Evolutionary conservation across 1,284 basidiomycete species (phyloP).

Genomic region (Dichomitus squalens): DNA sequence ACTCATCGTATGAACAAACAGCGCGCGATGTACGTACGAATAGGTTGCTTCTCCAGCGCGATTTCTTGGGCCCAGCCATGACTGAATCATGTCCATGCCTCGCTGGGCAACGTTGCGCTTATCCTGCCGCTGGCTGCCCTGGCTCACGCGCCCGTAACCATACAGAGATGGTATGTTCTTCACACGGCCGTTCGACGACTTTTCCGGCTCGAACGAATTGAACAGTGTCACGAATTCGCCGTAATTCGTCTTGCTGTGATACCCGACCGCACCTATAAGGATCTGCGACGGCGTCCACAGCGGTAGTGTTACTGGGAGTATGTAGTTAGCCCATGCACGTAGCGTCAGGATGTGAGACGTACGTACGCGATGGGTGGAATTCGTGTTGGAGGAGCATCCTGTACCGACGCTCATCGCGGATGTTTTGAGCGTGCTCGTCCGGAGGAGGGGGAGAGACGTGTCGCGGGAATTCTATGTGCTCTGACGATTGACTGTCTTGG

Average conservation of each 20-base stretch:
- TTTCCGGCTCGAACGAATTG: conserved; percentile 58
- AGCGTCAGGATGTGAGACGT: not conserved
- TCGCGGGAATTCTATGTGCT: conserved; percentile 12
- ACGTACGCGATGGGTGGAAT: conserved; percentile 70
- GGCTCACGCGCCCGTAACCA: conserved; percentile 56
- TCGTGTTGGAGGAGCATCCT: conserved; percentile 60
- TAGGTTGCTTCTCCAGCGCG: conserved; percentile 33
- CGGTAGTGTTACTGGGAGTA: conserved; percentile 59
- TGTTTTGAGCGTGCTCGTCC: conserved; percentile 46
- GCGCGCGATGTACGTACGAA: conserved; percentile 30
- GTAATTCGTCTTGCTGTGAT: conserved; percentile 62
- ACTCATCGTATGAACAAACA: conserved; percentile 13
- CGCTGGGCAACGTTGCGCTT: conserved; percentile 56
- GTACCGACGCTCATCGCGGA: conserved; percentile 63
- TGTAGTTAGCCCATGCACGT: not conserved
- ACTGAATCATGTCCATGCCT: conserved; percentile 58
- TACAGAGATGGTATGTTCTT: conserved; percentile 49
- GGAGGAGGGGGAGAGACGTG: conserved; percentile 33
- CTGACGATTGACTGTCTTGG: conserved; percentile 11
- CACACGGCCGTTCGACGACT: conserved; percentile 36
- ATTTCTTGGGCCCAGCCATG: conserved; percentile 48
- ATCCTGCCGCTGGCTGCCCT: conserved; percentile 49
- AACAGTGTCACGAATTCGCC: conserved; percentile 66
- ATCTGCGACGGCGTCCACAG: conserved; percentile 69
- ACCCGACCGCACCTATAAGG: conserved; percentile 71